These are phyloP conservation scores for Leccinum ochraceum DNA, from an alignment of 768 basidiomycete species.

Conservation along the genomic window DNA sequence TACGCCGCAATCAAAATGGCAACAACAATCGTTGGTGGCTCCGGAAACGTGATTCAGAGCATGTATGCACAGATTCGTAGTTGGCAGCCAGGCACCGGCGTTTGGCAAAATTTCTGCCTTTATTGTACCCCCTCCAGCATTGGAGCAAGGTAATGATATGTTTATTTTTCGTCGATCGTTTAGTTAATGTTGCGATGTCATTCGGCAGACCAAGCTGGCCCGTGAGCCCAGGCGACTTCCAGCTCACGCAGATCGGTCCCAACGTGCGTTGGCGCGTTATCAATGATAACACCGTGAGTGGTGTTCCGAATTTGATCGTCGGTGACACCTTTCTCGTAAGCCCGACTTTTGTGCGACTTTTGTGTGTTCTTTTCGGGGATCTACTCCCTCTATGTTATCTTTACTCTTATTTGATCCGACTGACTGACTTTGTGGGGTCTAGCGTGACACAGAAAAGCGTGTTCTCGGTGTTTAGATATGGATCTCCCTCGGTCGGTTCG, in stretches of 20 bases:
- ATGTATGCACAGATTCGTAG: constrained; percentile 79
- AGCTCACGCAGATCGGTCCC: constrained; percentile 54
- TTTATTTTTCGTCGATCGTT: background rate
- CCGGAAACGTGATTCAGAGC: constrained; percentile 52
- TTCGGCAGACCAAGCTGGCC: constrained; percentile 81
- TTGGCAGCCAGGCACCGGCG: constrained; percentile 57
- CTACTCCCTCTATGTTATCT: background rate
- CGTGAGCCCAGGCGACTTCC: constrained; percentile 78
- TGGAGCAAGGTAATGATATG: background rate
- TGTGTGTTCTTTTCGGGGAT: too few species aligned
- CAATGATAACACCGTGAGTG: constrained; percentile 37
- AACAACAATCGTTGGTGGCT: constrained; percentile 92
- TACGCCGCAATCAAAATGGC: constrained; percentile 94
- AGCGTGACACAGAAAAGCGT: constrained; percentile 79
- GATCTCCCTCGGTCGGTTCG: constrained; percentile 82
- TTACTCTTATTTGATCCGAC: background rate
- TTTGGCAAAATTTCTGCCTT: constrained; percentile 79
- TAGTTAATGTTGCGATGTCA: constrained; percentile 62
- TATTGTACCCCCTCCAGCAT: constrained; percentile 54
- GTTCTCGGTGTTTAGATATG: constrained; percentile 76
- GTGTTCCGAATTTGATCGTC: constrained; percentile 77
- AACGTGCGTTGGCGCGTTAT: constrained; percentile 85
- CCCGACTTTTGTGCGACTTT: too few species aligned
- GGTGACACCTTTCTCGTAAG: constrained; percentile 80
- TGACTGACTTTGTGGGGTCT: background rate